These are phyloP conservation scores for Myrica gale DNA, from an alignment of 306 rosid species.

Conservation along the genomic window DNA sequence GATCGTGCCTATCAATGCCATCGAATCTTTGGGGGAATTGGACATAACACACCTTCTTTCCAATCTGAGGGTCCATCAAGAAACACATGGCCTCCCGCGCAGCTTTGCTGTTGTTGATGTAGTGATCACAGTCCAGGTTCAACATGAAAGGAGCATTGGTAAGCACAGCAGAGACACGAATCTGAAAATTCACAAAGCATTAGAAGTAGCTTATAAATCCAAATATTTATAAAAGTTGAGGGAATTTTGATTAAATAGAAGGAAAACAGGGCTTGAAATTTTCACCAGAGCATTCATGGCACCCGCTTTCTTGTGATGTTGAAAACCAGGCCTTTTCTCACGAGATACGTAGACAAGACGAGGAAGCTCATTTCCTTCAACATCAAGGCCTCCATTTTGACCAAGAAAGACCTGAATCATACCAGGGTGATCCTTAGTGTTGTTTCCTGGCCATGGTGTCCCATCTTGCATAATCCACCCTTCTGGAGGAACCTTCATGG, in stretches of 20 bases:
- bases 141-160: constrained; percentile 91
- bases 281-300: constrained; percentile 94
- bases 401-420: constrained; percentile 98
- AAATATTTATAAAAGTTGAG: constrained; percentile 8
- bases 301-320: constrained; percentile 96
- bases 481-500: constrained; percentile 75
- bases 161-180: constrained; percentile 88
- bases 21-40: constrained; percentile 95
- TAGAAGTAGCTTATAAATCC: not conserved
- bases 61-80: constrained; percentile 88
- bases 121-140: constrained; percentile 96
- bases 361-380: constrained; percentile 88
- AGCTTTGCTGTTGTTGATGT: constrained; percentile 80
- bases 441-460: constrained; percentile 98
- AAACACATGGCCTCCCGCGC: constrained; percentile 94
- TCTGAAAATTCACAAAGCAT: constrained; percentile 46
- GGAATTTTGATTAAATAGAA: constrained; percentile 21
- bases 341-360: constrained; percentile 93
- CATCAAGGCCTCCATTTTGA: constrained; percentile 85
- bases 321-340: constrained; percentile 92
- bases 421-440: constrained; percentile 93
- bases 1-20: constrained; percentile 81
- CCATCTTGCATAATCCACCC: constrained; percentile 99
- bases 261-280: constrained; percentile 17
- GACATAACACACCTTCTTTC: constrained; percentile 76